Base-by-base conservation (phyloP, 371 early-diverging fungal genomes). In the Mucor racemosus region DNA sequence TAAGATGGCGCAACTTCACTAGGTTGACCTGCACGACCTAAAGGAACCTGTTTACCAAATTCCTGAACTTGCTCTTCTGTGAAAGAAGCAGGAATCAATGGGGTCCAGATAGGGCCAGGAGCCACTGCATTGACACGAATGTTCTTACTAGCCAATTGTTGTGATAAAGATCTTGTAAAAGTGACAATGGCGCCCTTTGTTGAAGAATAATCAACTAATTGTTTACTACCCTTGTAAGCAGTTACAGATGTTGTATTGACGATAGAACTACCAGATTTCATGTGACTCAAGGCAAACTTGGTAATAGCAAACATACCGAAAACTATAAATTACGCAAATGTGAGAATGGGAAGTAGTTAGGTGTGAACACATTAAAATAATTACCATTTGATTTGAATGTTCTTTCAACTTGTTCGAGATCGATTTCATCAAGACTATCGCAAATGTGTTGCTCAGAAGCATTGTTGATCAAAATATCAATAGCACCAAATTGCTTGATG, bases 71-170 rank as follows among this genome's bases (percentile, higher is more conserved):
- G 59, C 55, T 84, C 82, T n/a, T 78, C 75, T 39, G 78, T 69
- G 57, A 79, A 78, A 54, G 82, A 83, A 59, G 86, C 79, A 53
- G 79, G 83, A 38, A 82, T 84, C 62, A 84, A 67, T n/a, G 82
- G 85, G 15, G 86, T 86, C 58, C 81, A 80, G 50, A 84, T 78
- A 58, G 79, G 77, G 19, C 59, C 59, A 53, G 78, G 83, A n/a
- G 84, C 85, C 40, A 85, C 78, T 10, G 78, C 74, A 54, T 86
- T 84, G 7, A 84, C 83, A 17, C 81, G 74, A 44, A 86, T 86
- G n/a, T 31, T 31, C 48, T 76, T 64, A 8, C 64, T 65, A 14
- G 80, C 84, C 7, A 86, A 68, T 58, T 84, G 81, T 56, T 67
- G 73, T 19, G 86, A 73, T 14, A 82, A 61, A 7, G 75, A 65